Conservation (phyloP, 441 rosid genomes). For the Pelargonium myrrhifolium region DNA sequence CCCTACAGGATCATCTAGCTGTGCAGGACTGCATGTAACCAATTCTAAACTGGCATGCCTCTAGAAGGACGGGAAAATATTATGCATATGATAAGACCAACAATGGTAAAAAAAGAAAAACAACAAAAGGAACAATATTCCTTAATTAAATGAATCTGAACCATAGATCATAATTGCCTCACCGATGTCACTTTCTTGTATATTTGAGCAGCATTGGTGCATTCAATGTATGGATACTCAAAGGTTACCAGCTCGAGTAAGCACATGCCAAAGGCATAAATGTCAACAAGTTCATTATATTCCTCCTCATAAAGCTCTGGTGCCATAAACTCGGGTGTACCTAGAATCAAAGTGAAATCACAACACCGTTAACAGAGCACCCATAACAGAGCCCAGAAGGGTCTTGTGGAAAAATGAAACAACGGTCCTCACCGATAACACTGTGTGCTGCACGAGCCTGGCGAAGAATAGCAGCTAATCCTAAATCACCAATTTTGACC, state of each 20-base stretch:
- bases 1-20: too few species aligned
- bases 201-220: conserved; percentile 84
- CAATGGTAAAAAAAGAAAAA: too few species aligned
- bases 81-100: too few species aligned
- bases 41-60: too few species aligned
- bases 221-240: conserved; percentile 91
- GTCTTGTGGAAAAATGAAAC: too few species aligned
- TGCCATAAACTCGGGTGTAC: too few species aligned
- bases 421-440: conserved; percentile 52
- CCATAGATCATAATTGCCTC: conserved; percentile 22
- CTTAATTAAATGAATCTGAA: neutral
- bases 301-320: conserved; percentile 95
- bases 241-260: conserved; percentile 88
- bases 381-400: too few species aligned
- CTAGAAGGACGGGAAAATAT: too few species aligned
- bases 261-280: conserved; percentile 96
- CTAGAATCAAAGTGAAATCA: too few species aligned
- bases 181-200: conserved; percentile 96
- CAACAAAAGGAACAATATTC: too few species aligned
- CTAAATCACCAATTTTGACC: conserved; percentile 74
- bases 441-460: conserved; percentile 84
- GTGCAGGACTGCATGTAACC: too few species aligned
- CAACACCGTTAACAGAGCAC: too few species aligned
- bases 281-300: conserved; percentile 82
- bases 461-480: conserved; percentile 78